These are phyloP conservation scores for Claviceps quebecensis DNA, from an alignment of 2,329 filamentous ascomycete species.

Conservation along the genomic window DNA sequence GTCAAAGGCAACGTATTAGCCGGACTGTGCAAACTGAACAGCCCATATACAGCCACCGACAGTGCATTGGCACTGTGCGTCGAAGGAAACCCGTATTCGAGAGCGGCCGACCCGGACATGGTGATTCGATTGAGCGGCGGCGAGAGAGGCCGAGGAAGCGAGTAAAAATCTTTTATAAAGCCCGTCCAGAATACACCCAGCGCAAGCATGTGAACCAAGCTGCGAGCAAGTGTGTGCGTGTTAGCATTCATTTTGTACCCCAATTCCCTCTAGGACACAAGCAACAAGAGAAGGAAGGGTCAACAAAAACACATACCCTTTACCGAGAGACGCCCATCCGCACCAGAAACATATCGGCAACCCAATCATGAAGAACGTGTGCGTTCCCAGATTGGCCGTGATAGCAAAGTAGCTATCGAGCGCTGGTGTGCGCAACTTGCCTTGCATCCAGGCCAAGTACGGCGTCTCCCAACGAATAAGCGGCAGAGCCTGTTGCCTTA, in stretches of 20 bases:
- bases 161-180: constrained; percentile 87
- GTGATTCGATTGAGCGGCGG: constrained; percentile 89
- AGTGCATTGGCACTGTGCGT: constrained; percentile 96
- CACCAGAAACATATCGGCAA: constrained; percentile 96
- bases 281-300: neutral
- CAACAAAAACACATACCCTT: constrained; percentile 48
- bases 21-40: constrained; percentile 54
- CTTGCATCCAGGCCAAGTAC: constrained; percentile 78
- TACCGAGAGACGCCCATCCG: constrained; percentile 69
- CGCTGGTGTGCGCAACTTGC: constrained; percentile 61
- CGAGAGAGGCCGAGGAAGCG: constrained; percentile 79
- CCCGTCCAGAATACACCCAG: constrained; percentile 76
- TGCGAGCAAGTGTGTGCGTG: constrained; percentile 14
- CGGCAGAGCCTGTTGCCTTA: constrained; percentile 72
- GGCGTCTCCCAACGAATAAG: constrained; percentile 91
- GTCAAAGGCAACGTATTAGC: constrained; percentile 47
- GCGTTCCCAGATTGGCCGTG: constrained; percentile 89
- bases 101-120: constrained; percentile 87
- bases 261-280: neutral
- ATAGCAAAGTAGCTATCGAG: constrained; percentile 96
- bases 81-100: constrained; percentile 95
- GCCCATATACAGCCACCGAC: constrained; percentile 74
- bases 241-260: neutral
- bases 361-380: constrained; percentile 97
- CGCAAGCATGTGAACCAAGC: constrained; percentile 62